These are phyloP conservation scores for Sporothrix pallida DNA, from an alignment of 2,329 filamentous ascomycete genomes.

Conservation along the genomic window DNA sequence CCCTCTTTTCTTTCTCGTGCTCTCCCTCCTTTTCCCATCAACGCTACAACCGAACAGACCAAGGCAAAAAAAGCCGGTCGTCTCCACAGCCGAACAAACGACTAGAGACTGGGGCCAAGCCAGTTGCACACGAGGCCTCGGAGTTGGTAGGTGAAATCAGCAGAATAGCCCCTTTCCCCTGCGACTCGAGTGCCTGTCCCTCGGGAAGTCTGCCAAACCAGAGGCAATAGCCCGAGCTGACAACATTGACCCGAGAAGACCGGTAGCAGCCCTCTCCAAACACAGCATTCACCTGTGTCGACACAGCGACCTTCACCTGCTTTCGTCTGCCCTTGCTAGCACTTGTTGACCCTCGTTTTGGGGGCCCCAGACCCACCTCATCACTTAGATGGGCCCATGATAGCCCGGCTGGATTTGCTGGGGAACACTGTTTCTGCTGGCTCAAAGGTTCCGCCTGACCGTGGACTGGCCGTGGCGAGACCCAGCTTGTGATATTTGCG, in stretches of 20 bases:
- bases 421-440: background rate
- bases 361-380: background rate
- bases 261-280: background rate
- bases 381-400: slow-evolving; percentile 3
- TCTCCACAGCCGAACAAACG: slow-evolving; percentile 30
- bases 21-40: slow-evolving; percentile 20
- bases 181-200: background rate
- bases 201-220: slow-evolving; percentile 16
- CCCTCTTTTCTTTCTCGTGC: slow-evolving; percentile 20
- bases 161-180: background rate
- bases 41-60: slow-evolving; percentile 30
- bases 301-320: slow-evolving; percentile 2
- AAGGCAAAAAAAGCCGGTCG: slow-evolving; percentile 21
- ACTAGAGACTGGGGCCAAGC: slow-evolving; percentile 4
- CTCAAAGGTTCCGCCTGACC: slow-evolving; percentile 32
- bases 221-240: slow-evolving; percentile 28
- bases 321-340: slow-evolving; percentile 4
- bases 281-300: background rate
- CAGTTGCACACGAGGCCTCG: slow-evolving; percentile 20
- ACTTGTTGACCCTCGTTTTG: background rate
- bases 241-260: slow-evolving; percentile 33
- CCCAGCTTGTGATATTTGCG: slow-evolving; percentile 30
- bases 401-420: slow-evolving; percentile 21
- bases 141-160: slow-evolving; percentile 2
- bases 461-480: slow-evolving; percentile 28